A percentile compares a stretch with the other conserved stretches of the same genome.
phyloP scores from a whole-genome alignment of 2,329 filamentous ascomycete species.

The Claviceps sp. region DNA sequence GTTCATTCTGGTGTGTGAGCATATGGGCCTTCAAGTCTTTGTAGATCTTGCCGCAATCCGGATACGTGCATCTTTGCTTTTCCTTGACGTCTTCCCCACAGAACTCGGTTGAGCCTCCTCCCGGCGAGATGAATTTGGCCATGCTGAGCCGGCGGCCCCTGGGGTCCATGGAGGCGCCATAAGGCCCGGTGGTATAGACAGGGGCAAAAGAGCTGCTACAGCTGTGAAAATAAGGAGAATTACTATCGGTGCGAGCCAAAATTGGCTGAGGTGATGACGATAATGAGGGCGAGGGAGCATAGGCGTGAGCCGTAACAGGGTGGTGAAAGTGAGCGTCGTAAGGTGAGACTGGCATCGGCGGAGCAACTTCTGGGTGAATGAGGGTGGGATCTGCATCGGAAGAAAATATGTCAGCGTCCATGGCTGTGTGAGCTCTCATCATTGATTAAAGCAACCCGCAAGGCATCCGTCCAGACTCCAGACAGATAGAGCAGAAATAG shows the following conservation, averaged over 20 bases:
- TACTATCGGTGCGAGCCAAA: slow-evolving; percentile 39
- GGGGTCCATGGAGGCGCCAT: slow-evolving; percentile 29
- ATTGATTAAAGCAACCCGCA: not conserved
- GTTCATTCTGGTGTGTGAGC: slow-evolving; percentile 82
- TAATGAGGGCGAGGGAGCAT: slow-evolving; percentile 51
- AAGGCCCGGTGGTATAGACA: slow-evolving; percentile 40
- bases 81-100: slow-evolving; percentile 54
- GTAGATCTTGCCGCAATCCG: slow-evolving; percentile 74
- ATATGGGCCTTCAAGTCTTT: slow-evolving; percentile 90
- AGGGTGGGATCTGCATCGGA: slow-evolving; percentile 37
- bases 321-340: slow-evolving; percentile 37
- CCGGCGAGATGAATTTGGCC: slow-evolving; percentile 52
- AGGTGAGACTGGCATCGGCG: slow-evolving; percentile 30
- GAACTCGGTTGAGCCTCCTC: slow-evolving; percentile 41
- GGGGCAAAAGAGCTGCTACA: slow-evolving; percentile 38
- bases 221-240: slow-evolving; percentile 54
- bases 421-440: not conserved
- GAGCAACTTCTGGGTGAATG: slow-evolving; percentile 40
- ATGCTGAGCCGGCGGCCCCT: slow-evolving; percentile 52
- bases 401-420: slow-evolving; percentile 21
- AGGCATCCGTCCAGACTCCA: not conserved
- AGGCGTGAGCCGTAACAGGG: slow-evolving; percentile 24
- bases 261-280: slow-evolving; percentile 34
- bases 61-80: slow-evolving; percentile 62
- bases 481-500: not conserved